Percentiles rank a stretch among this genome's conserved stretches.
Conservation (phyloP, 805 yeast genomes). For the Yamadazyma akitaensis region DNA sequence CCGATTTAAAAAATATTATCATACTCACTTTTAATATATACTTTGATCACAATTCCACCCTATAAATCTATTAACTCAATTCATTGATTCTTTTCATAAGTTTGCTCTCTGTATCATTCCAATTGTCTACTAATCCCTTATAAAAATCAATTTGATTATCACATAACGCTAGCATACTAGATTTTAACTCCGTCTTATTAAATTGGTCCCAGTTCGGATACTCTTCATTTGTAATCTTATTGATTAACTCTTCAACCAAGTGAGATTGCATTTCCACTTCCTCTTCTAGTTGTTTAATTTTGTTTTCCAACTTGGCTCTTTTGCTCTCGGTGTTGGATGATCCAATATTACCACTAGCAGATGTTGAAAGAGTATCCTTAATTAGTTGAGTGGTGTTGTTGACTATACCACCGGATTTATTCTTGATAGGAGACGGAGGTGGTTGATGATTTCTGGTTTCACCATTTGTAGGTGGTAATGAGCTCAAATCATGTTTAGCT, state of each 20-base stretch:
- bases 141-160: constrained; percentile 75
- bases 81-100: constrained; percentile 24
- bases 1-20: neutral
- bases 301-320: constrained; percentile 38
- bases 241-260: constrained; percentile 45
- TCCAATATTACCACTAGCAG: constrained; percentile 41
- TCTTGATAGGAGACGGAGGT: constrained; percentile 33
- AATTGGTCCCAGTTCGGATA: constrained; percentile 71
- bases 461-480: constrained; percentile 18
- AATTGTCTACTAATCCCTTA: constrained; percentile 60
- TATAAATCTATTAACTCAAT: constrained; percentile 10
- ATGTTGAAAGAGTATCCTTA: constrained; percentile 49
- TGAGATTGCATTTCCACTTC: constrained; percentile 44
- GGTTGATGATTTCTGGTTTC: constrained; percentile 12
- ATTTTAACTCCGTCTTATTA: constrained; percentile 73
- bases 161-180: constrained; percentile 67
- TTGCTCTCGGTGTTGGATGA: constrained; percentile 43
- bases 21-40: neutral
- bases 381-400: constrained; percentile 43
- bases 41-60: neutral
- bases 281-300: constrained; percentile 41
- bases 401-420: constrained; percentile 31
- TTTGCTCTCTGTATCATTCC: constrained; percentile 56
- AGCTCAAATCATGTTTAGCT: constrained; percentile 60
- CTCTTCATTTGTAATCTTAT: constrained; percentile 46